These are phyloP conservation scores for Hyaloscypha variabilis DNA, from an alignment of 495 filamentous ascomycete species.

Conservation along the genomic window DNA sequence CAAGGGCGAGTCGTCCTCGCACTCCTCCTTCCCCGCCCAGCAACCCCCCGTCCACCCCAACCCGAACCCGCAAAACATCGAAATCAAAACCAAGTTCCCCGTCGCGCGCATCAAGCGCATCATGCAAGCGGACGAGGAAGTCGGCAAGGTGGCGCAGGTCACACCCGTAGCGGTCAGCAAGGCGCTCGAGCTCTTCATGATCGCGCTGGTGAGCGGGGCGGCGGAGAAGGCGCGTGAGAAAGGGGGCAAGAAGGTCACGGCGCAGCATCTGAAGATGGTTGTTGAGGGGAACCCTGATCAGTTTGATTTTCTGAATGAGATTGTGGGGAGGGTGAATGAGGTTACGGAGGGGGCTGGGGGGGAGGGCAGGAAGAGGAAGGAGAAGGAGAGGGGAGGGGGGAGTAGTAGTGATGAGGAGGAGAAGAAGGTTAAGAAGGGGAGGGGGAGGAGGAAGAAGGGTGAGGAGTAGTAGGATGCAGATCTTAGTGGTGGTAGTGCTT, in stretches of 20 bases:
- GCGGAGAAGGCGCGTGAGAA: slow-evolving; percentile 79
- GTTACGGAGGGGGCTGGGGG: slow-evolving; percentile 45
- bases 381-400: slow-evolving; percentile 16
- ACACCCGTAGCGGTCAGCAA: slow-evolving; percentile 93
- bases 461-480: no score
- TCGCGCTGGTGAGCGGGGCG: slow-evolving; percentile 83
- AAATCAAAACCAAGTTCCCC: slow-evolving; percentile 94
- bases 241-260: slow-evolving; percentile 86
- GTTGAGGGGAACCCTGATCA: slow-evolving; percentile 77
- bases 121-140: slow-evolving; percentile 99
- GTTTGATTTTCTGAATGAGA: slow-evolving; percentile 91
- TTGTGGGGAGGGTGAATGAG: slow-evolving; percentile 83
- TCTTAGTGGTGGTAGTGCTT: no score
- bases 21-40: background rate
- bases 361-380: slow-evolving; percentile 22
- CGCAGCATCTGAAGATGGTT: slow-evolving; percentile 87
- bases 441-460: slow-evolving; percentile 33
- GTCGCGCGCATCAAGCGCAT: slow-evolving; percentile 98
- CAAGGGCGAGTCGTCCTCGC: slow-evolving; percentile 2
- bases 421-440: slow-evolving; percentile 30
- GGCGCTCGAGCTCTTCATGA: slow-evolving; percentile 97
- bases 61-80: slow-evolving; percentile 51
- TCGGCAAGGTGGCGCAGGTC: slow-evolving; percentile 97
- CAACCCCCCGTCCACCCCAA: slow-evolving; percentile 1
- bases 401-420: slow-evolving; percentile 25